phyloP scores from a whole-genome alignment of 805 yeast species.

The Candida bentonensis region DNA sequence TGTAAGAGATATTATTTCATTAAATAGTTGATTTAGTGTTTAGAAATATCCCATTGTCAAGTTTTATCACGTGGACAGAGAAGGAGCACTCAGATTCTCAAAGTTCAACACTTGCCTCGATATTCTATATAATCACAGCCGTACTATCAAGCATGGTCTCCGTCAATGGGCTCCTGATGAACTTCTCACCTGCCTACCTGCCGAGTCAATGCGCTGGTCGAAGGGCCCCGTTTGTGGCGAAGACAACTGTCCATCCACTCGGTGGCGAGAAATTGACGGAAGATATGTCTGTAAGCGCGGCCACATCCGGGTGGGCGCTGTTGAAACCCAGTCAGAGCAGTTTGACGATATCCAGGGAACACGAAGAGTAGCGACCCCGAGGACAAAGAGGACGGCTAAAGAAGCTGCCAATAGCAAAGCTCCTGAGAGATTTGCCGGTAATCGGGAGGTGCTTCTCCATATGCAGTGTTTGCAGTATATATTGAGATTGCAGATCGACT shows the following conservation, averaged over 20 bases:
- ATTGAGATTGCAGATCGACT: slow-evolving; percentile 33
- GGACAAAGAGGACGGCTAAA: slow-evolving; percentile 6
- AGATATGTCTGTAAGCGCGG: slow-evolving; percentile 78
- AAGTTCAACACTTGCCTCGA: no score
- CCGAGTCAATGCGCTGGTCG: slow-evolving; percentile 27
- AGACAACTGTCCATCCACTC: slow-evolving; percentile 72
- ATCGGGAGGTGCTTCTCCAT: slow-evolving; percentile 30
- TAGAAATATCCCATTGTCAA: no score
- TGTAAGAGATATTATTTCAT: no score
- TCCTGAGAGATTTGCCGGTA: slow-evolving; percentile 30
- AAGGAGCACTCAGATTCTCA: no score
- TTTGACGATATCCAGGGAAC: slow-evolving; percentile 31
- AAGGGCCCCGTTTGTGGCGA: slow-evolving; percentile 81
- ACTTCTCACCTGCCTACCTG: no score
- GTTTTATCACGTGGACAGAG: no score
- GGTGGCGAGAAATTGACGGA: slow-evolving; percentile 65
- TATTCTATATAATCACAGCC: no score
- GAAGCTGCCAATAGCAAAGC: slow-evolving; percentile 3
- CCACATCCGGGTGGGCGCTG: slow-evolving; percentile 73
- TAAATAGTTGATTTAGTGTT: no score
- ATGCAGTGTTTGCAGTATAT: slow-evolving; percentile 36
- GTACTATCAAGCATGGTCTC: no score
- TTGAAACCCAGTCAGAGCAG: slow-evolving; percentile 65
- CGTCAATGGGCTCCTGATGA: no score
- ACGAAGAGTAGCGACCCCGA: slow-evolving; percentile 22